Conservation (phyloP, 768 basidiomycete genomes). For the Cystobasidiopsis lactophilus region DNA sequence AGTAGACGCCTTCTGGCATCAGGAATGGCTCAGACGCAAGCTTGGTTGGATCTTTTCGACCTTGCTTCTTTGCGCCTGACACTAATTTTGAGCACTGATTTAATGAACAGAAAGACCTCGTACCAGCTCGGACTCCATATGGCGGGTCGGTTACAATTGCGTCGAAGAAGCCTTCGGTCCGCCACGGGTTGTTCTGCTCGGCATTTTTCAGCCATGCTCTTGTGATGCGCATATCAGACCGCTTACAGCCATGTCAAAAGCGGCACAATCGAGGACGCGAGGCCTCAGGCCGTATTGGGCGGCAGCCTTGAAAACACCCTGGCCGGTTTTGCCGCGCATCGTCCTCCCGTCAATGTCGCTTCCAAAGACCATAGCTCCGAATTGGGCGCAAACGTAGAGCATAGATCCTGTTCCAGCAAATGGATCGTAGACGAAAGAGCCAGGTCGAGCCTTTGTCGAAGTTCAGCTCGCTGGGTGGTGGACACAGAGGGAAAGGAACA, state of each 20-base stretch:
- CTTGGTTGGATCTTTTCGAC: constrained; percentile 19
- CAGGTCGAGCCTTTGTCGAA: constrained; percentile 49
- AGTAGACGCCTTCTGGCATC: constrained; percentile 22
- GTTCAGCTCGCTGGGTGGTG: not conserved
- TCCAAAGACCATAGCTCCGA: constrained; percentile 67
- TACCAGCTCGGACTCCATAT: constrained; percentile 63
- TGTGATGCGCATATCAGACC: not conserved
- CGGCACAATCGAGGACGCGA: constrained; percentile 59
- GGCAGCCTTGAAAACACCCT: constrained; percentile 7
- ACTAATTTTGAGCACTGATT: no score
- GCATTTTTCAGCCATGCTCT: no score
- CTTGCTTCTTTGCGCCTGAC: constrained; percentile 28
- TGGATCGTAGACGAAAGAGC: constrained; percentile 81
- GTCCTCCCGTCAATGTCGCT: constrained; percentile 93
- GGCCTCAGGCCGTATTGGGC: constrained; percentile 53
- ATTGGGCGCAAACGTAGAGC: constrained; percentile 48
- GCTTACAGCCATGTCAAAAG: constrained; percentile 70
- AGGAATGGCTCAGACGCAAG: constrained; percentile 21
- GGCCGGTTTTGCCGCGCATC: constrained; percentile 71
- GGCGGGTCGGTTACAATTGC: constrained; percentile 27
- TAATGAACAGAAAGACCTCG: no score
- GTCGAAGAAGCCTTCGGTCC: constrained; percentile 74
- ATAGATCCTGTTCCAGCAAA: constrained; percentile 34
- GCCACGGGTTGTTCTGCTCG: constrained; percentile 40
- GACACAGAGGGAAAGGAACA: not conserved